These are phyloP conservation scores for Thielaviopsis euricoi DNA, from an alignment of 2,329 filamentous ascomycete genomes.

Conservation along the genomic window DNA sequence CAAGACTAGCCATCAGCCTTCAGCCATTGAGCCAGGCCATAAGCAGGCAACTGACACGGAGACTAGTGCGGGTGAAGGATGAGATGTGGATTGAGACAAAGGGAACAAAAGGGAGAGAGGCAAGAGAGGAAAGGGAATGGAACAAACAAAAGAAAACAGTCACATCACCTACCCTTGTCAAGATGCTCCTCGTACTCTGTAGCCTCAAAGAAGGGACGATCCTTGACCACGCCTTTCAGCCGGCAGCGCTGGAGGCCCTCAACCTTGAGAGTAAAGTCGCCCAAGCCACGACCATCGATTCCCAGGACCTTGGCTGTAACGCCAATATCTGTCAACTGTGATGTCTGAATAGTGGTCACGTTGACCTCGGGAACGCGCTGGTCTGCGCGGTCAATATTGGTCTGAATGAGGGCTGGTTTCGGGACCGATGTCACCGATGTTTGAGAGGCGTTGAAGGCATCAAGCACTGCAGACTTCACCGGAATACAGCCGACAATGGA, in stretches of 20 bases:
- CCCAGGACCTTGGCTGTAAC: constrained; percentile 63
- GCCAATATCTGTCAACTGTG: constrained; percentile 69
- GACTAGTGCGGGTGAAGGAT: no score
- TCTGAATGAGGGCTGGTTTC: constrained; percentile 35
- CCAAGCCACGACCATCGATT: constrained; percentile 56
- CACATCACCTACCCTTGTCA: constrained; percentile 41
- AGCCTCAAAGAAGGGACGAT: constrained; percentile 75
- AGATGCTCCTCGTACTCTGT: constrained; percentile 50
- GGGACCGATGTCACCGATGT: no score
- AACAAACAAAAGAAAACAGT: background rate
- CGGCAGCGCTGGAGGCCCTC: constrained; percentile 68
- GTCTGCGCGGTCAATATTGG: constrained; percentile 49
- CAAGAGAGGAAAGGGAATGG: background rate
- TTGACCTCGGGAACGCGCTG: constrained; percentile 31
- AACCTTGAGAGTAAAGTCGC: constrained; percentile 69
- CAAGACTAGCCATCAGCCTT: background rate
- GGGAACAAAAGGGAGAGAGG: constrained; percentile 6
- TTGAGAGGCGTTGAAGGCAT: no score
- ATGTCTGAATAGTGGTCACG: constrained; percentile 42
- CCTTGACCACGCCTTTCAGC: constrained; percentile 57
- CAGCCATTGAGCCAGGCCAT: background rate
- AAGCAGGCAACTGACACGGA: no score
- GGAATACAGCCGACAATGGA: constrained; percentile 77
- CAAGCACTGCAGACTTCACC: constrained; percentile 55
- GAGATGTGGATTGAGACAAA: constrained; percentile 15